Evolutionary conservation across 2,329 filamentous ascomycete species (phyloP), one percentile per base, ranked within the genome.

Genomic region (Ophiocordyceps camponoti-rufipedis): DNA sequence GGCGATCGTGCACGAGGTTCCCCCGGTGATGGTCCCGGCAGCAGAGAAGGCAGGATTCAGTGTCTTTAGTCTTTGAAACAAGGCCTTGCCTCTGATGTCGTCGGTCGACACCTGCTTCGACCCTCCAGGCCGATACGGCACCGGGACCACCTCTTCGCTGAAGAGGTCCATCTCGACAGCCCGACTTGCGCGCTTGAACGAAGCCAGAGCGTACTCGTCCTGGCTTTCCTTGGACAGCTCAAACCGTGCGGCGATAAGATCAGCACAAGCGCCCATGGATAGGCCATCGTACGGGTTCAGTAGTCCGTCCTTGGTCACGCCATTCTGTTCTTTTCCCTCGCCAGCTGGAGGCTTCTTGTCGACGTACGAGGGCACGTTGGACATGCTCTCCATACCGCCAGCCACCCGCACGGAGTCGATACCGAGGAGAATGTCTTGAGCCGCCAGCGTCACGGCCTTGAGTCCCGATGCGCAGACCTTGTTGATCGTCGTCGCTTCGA

Each of bases 361-460:
- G n/a, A 86, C 78, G 31, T 95, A 96, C 64, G 93, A 93, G 3
- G 91, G 91, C 5, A 94, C 86, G 38, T 83, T 75, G 7, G 85
- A 85, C 91, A 98, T 98, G 64, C 85, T 95, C 68, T 98, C 91
- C 84, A 98, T 95, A 45, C 91, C 91, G 50, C 91, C 91, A 1
- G 91, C 91, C 8, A 96, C 72, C 60, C 94, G 84, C 0, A 84
- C 88, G 56, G 94, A 85, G 14, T 86, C 77, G 11, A 94, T 72
- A 5, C 91, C 89, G 11, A 98, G 75, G 64, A 95, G 85, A 54
- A 96, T 94, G 58, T 94, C 91, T 58, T 94, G 86, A 1, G 89
- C 89, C 1, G 89, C 91, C 41, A 96, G 74, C 19, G 75, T 79
- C 4, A 96, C 88, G 1, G 91, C 84, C 64, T 98, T 98, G 52